A percentile compares a stretch with the other conserved stretches of the same genome.
These are phyloP conservation scores for Hyphodiscus hymeniophilus DNA, from an alignment of 495 filamentous ascomycete genomes.

Conservation along the genomic window DNA sequence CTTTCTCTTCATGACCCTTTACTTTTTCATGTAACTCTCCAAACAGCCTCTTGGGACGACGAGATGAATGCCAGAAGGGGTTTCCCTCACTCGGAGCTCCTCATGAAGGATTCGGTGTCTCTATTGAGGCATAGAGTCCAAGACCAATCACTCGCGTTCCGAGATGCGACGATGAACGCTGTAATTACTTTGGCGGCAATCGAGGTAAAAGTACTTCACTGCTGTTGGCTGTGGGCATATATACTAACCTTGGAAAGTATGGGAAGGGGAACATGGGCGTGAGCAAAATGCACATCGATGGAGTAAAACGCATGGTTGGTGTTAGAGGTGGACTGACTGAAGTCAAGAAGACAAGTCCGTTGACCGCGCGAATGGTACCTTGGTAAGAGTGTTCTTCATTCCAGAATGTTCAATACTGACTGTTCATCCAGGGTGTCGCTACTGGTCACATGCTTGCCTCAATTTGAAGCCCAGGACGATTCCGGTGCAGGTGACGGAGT, in stretches of 20 bases:
- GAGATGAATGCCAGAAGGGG: conserved; percentile 39
- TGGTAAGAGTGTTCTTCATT: conserved; percentile 29
- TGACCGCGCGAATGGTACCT: conserved; percentile 43
- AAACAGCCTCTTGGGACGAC: conserved; percentile 46
- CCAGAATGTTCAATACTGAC: conserved; percentile 6
- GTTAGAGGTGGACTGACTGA: conserved; percentile 40
- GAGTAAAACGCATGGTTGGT: conserved; percentile 35
- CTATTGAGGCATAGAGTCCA: conserved; percentile 37
- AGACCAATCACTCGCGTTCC: conserved; percentile 34
- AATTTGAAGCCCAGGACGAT: conserved; percentile 42
- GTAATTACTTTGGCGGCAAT: conserved; percentile 45
- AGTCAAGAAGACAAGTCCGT: conserved; percentile 37
- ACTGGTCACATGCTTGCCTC: conserved; percentile 38
- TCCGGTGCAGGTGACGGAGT: conserved; percentile 38
- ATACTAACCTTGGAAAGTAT: conserved; percentile 26
- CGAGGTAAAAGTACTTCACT: conserved; percentile 29
- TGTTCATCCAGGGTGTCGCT: conserved; percentile 37
- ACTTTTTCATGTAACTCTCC: conserved; percentile 44
- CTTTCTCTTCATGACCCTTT: conserved; percentile 40
- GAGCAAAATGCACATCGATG: conserved; percentile 41
- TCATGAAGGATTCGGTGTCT: conserved; percentile 43
- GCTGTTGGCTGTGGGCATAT: neutral
- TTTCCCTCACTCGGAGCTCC: conserved; percentile 37
- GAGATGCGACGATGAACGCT: conserved; percentile 46
- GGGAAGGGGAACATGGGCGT: conserved; percentile 39